phyloP scores from a whole-genome alignment of 495 filamentous ascomycete genomes.

The Neurospora tetrasperma region DNA sequence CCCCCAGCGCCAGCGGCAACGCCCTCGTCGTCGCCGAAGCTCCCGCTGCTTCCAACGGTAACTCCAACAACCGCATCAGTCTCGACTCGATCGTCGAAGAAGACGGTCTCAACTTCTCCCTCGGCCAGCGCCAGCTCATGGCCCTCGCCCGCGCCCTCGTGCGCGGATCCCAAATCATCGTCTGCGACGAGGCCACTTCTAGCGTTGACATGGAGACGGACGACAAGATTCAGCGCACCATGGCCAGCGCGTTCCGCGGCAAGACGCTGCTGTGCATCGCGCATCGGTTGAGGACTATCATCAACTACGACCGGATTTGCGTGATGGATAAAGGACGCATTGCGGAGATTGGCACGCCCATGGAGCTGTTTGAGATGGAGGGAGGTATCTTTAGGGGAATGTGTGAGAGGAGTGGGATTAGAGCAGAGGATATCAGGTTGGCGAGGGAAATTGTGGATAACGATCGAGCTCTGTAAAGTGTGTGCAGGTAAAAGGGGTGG shows the following conservation, averaged over 20 bases:
- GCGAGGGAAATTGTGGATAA: conserved; percentile 15
- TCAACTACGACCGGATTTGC: conserved; percentile 89
- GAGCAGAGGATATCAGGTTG: conserved; percentile 54
- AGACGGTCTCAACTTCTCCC: conserved; percentile 88
- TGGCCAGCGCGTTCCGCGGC: conserved; percentile 75
- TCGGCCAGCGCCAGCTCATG: conserved; percentile 96
- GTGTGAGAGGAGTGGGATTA: conserved; percentile 86
- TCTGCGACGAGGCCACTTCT: conserved; percentile 92
- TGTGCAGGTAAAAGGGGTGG: neutral
- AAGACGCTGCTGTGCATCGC: conserved; percentile 91
- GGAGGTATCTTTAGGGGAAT: conserved; percentile 78
- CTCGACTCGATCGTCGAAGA: conserved; percentile 84
- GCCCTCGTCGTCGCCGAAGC: neutral
- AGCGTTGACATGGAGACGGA: conserved; percentile 95
- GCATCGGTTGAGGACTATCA: conserved; percentile 84
- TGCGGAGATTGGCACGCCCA: conserved; percentile 72
- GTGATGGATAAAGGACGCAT: conserved; percentile 89
- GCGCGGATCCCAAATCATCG: conserved; percentile 76
- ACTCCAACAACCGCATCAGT: conserved; percentile 46
- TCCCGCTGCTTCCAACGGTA: neutral
- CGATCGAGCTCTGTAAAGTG: neutral
- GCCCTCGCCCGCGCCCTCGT: conserved; percentile 86
- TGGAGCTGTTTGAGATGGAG: conserved; percentile 48
- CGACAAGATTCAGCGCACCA: conserved; percentile 86
- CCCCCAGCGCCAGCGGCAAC: conserved; percentile 5